phyloP scores from a whole-genome alignment of 345 rosid genomes.

The Sonneratia caseolaris region DNA sequence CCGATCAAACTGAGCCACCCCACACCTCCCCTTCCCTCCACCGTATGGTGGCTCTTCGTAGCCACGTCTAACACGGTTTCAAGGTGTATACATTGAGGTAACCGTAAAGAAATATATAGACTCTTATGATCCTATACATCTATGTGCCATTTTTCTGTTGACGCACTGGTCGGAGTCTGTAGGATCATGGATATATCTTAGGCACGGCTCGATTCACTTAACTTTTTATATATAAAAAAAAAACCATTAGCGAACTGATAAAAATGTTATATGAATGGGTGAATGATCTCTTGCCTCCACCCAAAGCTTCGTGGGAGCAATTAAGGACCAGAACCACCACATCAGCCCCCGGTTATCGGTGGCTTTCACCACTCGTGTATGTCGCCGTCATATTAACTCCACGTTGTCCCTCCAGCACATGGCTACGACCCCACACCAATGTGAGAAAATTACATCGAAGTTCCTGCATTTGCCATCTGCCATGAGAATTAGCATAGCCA shows the following conservation, averaged over 20 bases:
- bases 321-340: slow-evolving; percentile 4
- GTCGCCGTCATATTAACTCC: slow-evolving; percentile 26
- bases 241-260: too few species aligned
- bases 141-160: too few species aligned
- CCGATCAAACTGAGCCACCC: background rate
- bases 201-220: too few species aligned
- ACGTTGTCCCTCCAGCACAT: slow-evolving; percentile 12
- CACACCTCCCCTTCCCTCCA: background rate
- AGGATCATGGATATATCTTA: too few species aligned
- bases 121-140: too few species aligned
- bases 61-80: background rate
- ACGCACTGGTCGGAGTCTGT: too few species aligned
- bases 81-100: too few species aligned
- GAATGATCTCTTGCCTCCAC: background rate
- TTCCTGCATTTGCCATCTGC: background rate
- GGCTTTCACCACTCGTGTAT: background rate
- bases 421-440: slow-evolving; percentile 10
- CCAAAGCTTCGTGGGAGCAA: background rate
- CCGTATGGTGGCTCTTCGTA: background rate
- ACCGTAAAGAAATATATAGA: too few species aligned
- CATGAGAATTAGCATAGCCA: background rate
- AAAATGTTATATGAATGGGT: too few species aligned
- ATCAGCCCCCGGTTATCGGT: background rate
- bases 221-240: too few species aligned
- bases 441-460: background rate